Evolutionary conservation across 768 basidiomycete genomes (phyloP).

Genomic region (Amanita inopinata): DNA sequence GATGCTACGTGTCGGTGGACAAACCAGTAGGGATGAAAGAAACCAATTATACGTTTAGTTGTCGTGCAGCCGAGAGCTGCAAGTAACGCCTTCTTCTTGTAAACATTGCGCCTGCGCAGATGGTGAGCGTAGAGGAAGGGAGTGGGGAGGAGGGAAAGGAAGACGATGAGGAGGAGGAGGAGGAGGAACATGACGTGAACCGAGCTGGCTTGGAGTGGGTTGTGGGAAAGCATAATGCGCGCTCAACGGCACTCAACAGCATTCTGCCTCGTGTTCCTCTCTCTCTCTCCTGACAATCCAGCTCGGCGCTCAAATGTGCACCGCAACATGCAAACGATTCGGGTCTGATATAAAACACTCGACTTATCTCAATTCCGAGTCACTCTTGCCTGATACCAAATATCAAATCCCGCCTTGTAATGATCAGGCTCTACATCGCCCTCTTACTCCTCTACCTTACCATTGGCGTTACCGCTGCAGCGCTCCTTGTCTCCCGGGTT

Average conservation of each 20-base stretch:
- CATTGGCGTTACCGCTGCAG: too few relatives aligned
- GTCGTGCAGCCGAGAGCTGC: not conserved
- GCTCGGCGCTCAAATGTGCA: too few relatives aligned
- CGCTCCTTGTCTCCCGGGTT: too few relatives aligned
- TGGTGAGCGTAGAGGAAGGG: slow-evolving; percentile 1
- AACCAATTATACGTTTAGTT: slow-evolving; percentile 46
- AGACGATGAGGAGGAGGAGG: slow-evolving; percentile 1
- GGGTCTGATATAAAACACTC: too few relatives aligned
- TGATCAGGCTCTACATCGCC: not conserved
- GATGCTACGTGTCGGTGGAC: slow-evolving; percentile 14
- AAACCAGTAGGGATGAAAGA: slow-evolving; percentile 97
- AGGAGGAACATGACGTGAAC: not conserved
- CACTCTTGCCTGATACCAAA: too few relatives aligned
- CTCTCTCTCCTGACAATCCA: too few relatives aligned
- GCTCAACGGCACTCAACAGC: not conserved
- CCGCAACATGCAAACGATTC: too few relatives aligned
- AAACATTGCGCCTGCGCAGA: not conserved
- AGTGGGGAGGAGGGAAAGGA: not conserved
- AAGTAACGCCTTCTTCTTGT: not conserved
- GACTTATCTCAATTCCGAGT: too few relatives aligned
- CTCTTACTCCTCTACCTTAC: not conserved
- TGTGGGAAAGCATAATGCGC: too few relatives aligned
- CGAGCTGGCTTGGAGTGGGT: too few relatives aligned
- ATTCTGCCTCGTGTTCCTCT: too few relatives aligned
- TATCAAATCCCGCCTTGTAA: too few relatives aligned